Base-by-base conservation (phyloP, 768 basidiomycete species). In the Boletus insuetus region DNA sequence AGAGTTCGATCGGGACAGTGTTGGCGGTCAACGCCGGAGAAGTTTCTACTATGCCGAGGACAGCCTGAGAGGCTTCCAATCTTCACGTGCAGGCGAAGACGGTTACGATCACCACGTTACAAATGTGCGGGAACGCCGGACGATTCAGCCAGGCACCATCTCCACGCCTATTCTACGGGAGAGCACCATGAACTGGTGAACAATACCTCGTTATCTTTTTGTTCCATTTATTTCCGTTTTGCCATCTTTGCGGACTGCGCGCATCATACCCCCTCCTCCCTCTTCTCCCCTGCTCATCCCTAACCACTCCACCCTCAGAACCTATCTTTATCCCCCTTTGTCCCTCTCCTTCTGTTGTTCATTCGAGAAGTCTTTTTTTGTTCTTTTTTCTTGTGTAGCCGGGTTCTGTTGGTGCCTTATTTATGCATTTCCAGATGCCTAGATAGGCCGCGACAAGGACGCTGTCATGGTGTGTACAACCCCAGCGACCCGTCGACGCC, bases 31-130 rank as follows among this genome's bases (percentile, higher is more conserved):
- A 68, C 77, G 90, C 54, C 75, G 91, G 51, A 69, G 89, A 55
- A 89, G 86, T 58, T 94, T 92, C 76, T 94, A 92, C 71, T 94
- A 83, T 65, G 91, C 91, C 4, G 91, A 92, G 73, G 91, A 94
- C 67, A 87, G 85, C 58, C 69, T 94, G 68, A 75, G 87, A 39
- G 85, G 85, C 14, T 83, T 69, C 67, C 77, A 80, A 63, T 69
- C 73, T 32, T 68, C 61, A 52, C 72, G 60, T 50, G 60, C 59
- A 38, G 76, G 74, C 45, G 74, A 78, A 42, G 69, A 69, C 13
- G 67, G 72, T 59, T 74, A 69, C 53, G 73, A 71, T 55, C 70
- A 72, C 49, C 69, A 64, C 42, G 58, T 59, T 17, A 70, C 65
- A 40, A 51, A 42, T 35, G 79, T 81, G 78, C 79, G 77, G 53